Base-by-base conservation (phyloP, 768 basidiomycete genomes). In the Suillus fuscotomentosus region DNA sequence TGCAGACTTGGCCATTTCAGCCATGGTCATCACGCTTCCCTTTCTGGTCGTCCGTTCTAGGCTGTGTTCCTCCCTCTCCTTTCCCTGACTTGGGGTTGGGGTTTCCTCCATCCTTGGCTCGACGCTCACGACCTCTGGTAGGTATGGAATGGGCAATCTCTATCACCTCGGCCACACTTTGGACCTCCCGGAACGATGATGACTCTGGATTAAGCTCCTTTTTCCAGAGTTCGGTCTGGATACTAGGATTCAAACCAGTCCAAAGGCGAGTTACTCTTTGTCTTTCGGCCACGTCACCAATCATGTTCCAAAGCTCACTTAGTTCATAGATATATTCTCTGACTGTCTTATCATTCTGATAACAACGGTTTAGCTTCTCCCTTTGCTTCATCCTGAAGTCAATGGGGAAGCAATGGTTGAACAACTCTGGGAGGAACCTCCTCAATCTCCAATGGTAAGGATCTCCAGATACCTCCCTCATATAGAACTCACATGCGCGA, bases 401-500 rank as follows among this genome's bases (percentile, higher is more conserved):
- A 0, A 71, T 56, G 0, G 79, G 79, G 67, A 81, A 81, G 38
- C 79, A 78, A 31, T 77, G 77, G 24, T 79, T 69, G 61, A 78
- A 80, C n/a, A 81, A 17, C 36, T 70, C 73, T 3, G 61, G 27
- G 60, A 78, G 79, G 63, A 80, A 79, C 1, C 69, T 31, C 11
- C 66, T 41, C 0, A 80, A 38, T 0, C 36, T 64, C 77, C 78
- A 81, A 0, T 68, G 43, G 3, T 71, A 62, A 0, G 70, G 62
- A 6, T 71, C 70, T 1, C 64, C 57, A 0, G 77, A 66, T 0
- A 80, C 75, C 15, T 72, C 67, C n/a, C 70, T 65, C 0, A 69
- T 68, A 54, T 79, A 81, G 55, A 77, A 79, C 17, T 76, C 66
- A 54, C 74, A 73, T 0, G 79, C 79, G 0, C 68, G 69, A 0